Evolutionary conservation across 148 eudicot genomes (phyloP), one percentile per base, ranked within the genome.

Genomic region (Chenopodium berlandieri): DNA sequence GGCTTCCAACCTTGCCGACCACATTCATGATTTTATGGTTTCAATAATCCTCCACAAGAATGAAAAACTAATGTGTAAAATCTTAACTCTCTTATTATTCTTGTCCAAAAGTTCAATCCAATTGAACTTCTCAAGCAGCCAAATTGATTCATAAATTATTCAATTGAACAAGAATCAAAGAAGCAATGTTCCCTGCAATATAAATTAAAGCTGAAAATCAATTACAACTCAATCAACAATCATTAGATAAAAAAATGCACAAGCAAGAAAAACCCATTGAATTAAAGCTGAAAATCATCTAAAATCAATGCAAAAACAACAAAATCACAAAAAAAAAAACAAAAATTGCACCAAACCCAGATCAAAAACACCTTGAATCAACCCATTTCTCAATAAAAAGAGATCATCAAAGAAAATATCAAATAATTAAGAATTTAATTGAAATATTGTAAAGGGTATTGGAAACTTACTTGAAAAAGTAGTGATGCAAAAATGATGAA

Each of bases 1-100:
- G 82, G 83, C 93, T 93, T 79, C 98, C 89, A 79, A 92, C 90
- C 80, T 77, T 92, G 20, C 95, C 97, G 76, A 94, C 97, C 83
- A 92, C 96, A 86, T 91, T 94, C 99, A 96, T 96, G 85, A 83
- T 86, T 72, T 54, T 89, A 60, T 74, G 62, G 47, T 40, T 79
- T 77, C 80, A 86, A 71, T 70, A 47, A 30, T 19, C 83, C 56
- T 48, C 76, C 79, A 80, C 76, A 70, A n/a, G 54, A 84, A 66
- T 44, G 17, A 52, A 44, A 16, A 56, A 74, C n/a, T 44, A 32
- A 80, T 60, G 72, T 25, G 16, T 23, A 71, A 9, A 80, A 74
- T 80, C 63, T 58, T 13, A 50, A 62, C 66, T 65, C 84, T 83
- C 80, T 78, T 46, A 30, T 62, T 58, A 69, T 67, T 44, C 27